Percentiles rank a stretch among this genome's conserved stretches.
Conservation (phyloP, 1,284 basidiomycete genomes). For the Cryptococcus sp. region DNA sequence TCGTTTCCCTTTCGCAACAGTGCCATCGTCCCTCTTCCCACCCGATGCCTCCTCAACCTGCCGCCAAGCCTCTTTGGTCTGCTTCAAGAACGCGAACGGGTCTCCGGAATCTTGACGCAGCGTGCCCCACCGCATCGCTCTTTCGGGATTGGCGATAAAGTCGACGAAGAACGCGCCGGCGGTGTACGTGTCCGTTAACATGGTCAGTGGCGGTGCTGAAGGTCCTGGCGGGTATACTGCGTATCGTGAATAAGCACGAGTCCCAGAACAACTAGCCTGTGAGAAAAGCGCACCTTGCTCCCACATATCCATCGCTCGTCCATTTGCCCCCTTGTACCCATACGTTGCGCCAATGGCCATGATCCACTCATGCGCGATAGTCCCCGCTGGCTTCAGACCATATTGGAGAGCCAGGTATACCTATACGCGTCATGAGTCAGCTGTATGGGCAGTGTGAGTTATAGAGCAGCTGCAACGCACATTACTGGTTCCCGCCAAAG, state of each 20-base stretch:
- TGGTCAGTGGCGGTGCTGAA: slow-evolving; percentile 63
- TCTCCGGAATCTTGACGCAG: slow-evolving; percentile 92
- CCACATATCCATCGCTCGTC: slow-evolving; percentile 77
- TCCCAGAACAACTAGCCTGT: not conserved
- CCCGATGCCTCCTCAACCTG: slow-evolving; percentile 33
- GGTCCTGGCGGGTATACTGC: slow-evolving; percentile 62
- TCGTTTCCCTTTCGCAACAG: slow-evolving; percentile 66
- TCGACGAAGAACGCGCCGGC: slow-evolving; percentile 80
- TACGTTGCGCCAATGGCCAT: slow-evolving; percentile 86
- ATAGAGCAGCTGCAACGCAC: slow-evolving; percentile 54
- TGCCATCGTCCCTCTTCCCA: slow-evolving; percentile 60
- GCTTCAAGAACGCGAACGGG: slow-evolving; percentile 72
- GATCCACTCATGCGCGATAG: slow-evolving; percentile 94
- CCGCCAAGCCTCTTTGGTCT: slow-evolving; percentile 66
- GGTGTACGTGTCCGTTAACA: slow-evolving; percentile 91
- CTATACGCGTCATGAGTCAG: slow-evolving; percentile 54
- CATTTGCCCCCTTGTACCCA: slow-evolving; percentile 77
- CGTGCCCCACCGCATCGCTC: slow-evolving; percentile 71
- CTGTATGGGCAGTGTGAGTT: not conserved
- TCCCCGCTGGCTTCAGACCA: slow-evolving; percentile 69
- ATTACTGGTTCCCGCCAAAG: slow-evolving; percentile 83
- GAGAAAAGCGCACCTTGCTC: slow-evolving; percentile 57
- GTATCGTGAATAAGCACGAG: not conserved
- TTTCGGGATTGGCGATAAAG: slow-evolving; percentile 63
- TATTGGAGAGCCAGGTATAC: slow-evolving; percentile 78